These are phyloP conservation scores for Zalaria sp. DNA, from an alignment of 2,329 filamentous ascomycete species.

Conservation along the genomic window DNA sequence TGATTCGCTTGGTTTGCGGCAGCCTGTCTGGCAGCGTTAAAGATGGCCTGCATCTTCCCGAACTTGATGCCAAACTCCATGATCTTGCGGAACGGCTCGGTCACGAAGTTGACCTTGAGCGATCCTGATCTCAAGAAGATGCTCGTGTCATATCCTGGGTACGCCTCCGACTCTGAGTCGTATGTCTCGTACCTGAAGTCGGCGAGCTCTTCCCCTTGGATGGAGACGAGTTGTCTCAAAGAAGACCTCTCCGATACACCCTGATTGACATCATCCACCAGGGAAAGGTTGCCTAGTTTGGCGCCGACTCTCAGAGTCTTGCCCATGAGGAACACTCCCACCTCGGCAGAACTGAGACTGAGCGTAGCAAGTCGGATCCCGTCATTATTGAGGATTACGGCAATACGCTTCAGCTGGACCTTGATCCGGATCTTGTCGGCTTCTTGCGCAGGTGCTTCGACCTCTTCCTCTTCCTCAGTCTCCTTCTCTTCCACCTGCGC, in stretches of 20 bases:
- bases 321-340: constrained; percentile 75
- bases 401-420: constrained; percentile 83
- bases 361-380: constrained; percentile 87
- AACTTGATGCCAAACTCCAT: constrained; percentile 98
- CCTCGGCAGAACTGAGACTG: constrained; percentile 81
- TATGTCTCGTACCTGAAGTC: constrained; percentile 98
- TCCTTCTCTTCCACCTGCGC: constrained; percentile 18
- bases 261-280: constrained; percentile 88
- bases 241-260: constrained; percentile 71
- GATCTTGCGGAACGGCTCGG: constrained; percentile 96
- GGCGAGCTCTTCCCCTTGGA: constrained; percentile 87
- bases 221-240: constrained; percentile 77
- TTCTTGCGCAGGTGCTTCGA: constrained; percentile 26
- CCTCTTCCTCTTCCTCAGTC: constrained; percentile 19
- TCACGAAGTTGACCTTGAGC: constrained; percentile 90
- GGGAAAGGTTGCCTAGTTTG: constrained; percentile 70
- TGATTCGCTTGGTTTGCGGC: constrained; percentile 88
- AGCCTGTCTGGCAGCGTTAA: constrained; percentile 90
- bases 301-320: constrained; percentile 80
- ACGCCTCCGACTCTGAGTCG: constrained; percentile 58
- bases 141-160: constrained; percentile 90
- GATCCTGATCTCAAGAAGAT: constrained; percentile 85
- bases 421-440: constrained; percentile 81
- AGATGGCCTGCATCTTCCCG: constrained; percentile 98
- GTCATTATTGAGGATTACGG: constrained; percentile 92